Percentiles rank a stretch among this genome's conserved stretches.
Evolutionary conservation across 768 basidiomycete genomes (phyloP).

Genomic region (Boletus eberwhitei): DNA sequence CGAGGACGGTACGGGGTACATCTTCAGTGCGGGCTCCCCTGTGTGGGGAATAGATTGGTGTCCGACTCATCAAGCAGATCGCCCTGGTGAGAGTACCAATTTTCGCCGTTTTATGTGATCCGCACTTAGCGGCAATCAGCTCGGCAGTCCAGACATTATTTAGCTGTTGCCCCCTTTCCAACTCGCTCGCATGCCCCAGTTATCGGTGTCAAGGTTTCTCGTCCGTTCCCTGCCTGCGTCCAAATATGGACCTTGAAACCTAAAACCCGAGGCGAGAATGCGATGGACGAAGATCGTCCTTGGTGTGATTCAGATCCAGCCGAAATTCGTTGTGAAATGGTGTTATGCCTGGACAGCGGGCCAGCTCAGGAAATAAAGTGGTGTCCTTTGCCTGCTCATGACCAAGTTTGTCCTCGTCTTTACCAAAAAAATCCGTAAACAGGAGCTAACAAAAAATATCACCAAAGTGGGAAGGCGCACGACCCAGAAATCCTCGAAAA

Average conservation of each 20-base stretch:
- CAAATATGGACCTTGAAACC: slow-evolving; percentile 78
- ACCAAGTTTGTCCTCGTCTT: slow-evolving; percentile 37
- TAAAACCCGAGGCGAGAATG: slow-evolving; percentile 2
- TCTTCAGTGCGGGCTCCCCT: slow-evolving; percentile 86
- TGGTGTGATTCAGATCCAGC: slow-evolving; percentile 7
- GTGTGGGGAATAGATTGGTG: slow-evolving; percentile 96
- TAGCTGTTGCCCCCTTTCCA: slow-evolving; percentile 78
- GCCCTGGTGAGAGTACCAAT: slow-evolving; percentile 40
- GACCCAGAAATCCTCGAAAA: slow-evolving; percentile 43
- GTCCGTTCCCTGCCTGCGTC: slow-evolving; percentile 63
- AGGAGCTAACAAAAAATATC: background rate
- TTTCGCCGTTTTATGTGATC: background rate
- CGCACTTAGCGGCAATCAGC: slow-evolving; percentile 33
- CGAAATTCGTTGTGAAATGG: slow-evolving; percentile 73
- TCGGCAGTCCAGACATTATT: slow-evolving; percentile 64
- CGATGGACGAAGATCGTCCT: slow-evolving; percentile 25
- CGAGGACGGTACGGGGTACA: slow-evolving; percentile 54
- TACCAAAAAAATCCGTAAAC: background rate
- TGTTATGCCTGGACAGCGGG: slow-evolving; percentile 80
- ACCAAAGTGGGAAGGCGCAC: slow-evolving; percentile 19
- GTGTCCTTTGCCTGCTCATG: slow-evolving; percentile 88
- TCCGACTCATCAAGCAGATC: slow-evolving; percentile 64
- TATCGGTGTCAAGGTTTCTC: slow-evolving; percentile 56
- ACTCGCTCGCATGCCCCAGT: slow-evolving; percentile 60
- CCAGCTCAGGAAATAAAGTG: slow-evolving; percentile 81